Base-by-base conservation (phyloP, 352 stramenopile genomes). In the Thalassiosira pacifica region DNA sequence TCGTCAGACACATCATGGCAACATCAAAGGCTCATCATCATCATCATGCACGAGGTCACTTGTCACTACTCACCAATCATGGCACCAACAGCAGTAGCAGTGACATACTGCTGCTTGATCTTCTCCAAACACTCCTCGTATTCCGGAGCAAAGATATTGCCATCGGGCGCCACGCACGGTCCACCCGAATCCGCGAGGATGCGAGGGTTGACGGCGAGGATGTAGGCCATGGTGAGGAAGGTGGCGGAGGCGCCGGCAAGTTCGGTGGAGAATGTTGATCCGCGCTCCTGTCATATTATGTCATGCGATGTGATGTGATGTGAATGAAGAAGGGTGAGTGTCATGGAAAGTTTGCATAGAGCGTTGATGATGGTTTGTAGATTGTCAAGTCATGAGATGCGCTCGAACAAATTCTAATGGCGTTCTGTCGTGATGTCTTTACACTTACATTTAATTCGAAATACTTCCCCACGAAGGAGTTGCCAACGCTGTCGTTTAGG, bases 141-240 rank as follows among this genome's bases (percentile, higher is more conserved):
- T 1, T 70, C 52, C 13, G 57, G n/a, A 31, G 34, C 68, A 59
- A 91, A 90, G 53, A 91, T 83, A 22, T 78, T 76, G 34, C 76
- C 60, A 57, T 76, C 59, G 72, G 75, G 48, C n/a, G n/a, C n/a
- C 22, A 84, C 69, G 67, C 91, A 93, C 26, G 86, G 67, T 55
- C 88, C 90, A 37, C 90, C 87, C 29, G 75, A 86, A 37, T 94
- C 88, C 32, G 86, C 79, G 6, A 95, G 53, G 37, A 95, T 95
- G 40, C 87, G 64, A 73, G 90, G 83, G 52, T 94, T 94, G 18
- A 94, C 83, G n/a, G 91, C 90, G 22, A 94, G 76, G 75, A 95
- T 93, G 66, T 95, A 95, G 0, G 88, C 85, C 89, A 94, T 94
- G 31, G 90, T 94, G 42, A 94, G 83, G 67, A 95, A 95, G 22